Conservation (phyloP, 1,139 yeast genomes). For the Yamadazyma buinensis region DNA sequence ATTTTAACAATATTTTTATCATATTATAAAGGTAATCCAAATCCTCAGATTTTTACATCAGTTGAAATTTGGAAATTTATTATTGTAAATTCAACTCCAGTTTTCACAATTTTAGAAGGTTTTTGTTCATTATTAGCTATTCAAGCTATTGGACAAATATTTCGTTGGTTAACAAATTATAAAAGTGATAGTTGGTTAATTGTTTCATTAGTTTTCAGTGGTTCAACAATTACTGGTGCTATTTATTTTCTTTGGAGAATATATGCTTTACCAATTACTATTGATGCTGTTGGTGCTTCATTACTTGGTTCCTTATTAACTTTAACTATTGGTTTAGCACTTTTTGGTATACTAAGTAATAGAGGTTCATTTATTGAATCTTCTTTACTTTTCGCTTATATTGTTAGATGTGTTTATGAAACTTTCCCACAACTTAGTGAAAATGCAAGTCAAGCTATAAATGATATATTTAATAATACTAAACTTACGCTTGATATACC, state of each 20-base stretch:
- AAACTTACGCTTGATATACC: slow-evolving; percentile 35
- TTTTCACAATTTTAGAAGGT: slow-evolving; percentile 87
- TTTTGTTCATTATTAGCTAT: slow-evolving; percentile 84
- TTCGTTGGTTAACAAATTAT: slow-evolving; percentile 65
- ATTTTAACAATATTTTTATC: slow-evolving; percentile 71
- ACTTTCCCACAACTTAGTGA: slow-evolving; percentile 79
- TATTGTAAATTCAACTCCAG: slow-evolving; percentile 77
- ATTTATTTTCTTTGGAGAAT: slow-evolving; percentile 79
- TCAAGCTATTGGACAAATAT: slow-evolving; percentile 85
- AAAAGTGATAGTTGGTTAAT: slow-evolving; percentile 80
- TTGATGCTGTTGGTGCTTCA: slow-evolving; percentile 74
- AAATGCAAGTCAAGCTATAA: slow-evolving; percentile 39
- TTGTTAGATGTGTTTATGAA: slow-evolving; percentile 88
- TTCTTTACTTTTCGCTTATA: slow-evolving; percentile 80
- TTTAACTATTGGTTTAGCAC: slow-evolving; percentile 66
- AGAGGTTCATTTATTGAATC: slow-evolving; percentile 88
- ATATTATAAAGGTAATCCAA: slow-evolving; percentile 25
- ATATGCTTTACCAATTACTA: slow-evolving; percentile 66
- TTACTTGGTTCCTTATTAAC: slow-evolving; percentile 83
- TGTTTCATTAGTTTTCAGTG: slow-evolving; percentile 67
- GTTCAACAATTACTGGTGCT: slow-evolving; percentile 71
- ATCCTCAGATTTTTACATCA: slow-evolving; percentile 11
- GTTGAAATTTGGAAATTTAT: slow-evolving; percentile 59
- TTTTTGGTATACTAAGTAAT: slow-evolving; percentile 80
- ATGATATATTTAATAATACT: slow-evolving; percentile 36